These are phyloP conservation scores for Cryptococcus neoformans DNA, from an alignment of 1,284 basidiomycete genomes.

Conservation along the genomic window DNA sequence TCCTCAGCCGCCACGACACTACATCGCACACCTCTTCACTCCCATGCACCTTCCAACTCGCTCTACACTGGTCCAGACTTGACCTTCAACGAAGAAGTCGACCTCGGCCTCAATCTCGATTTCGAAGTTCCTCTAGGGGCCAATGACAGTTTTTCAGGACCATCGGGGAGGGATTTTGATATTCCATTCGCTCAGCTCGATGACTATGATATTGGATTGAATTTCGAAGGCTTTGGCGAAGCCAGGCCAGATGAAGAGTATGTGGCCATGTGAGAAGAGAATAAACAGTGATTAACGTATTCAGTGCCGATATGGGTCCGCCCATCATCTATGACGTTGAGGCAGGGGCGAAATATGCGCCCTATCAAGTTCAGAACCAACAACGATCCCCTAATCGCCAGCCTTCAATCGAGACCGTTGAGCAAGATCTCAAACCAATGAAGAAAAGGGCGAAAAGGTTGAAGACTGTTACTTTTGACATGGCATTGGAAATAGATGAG, in stretches of 20 bases:
- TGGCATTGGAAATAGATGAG: constrained; percentile 4
- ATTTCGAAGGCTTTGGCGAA: background rate
- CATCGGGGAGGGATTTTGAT: constrained; percentile 14
- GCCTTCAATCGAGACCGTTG: background rate
- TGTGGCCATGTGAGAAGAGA: too few species aligned
- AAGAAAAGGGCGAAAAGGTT: constrained; percentile 14
- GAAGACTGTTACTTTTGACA: constrained; percentile 16
- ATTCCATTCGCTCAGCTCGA: constrained; percentile 2
- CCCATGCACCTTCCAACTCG: constrained; percentile 10
- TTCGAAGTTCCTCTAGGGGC: constrained; percentile 4
- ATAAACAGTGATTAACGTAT: too few species aligned
- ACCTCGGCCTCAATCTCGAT: constrained; percentile 15
- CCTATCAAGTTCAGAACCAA: too few species aligned
- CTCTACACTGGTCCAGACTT: constrained; percentile 9
- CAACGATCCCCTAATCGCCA: background rate
- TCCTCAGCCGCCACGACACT: constrained; percentile 1
- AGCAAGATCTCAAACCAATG: constrained; percentile 8
- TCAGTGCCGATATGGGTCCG: too few species aligned
- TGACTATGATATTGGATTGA: constrained; percentile 4
- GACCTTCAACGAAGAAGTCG: constrained; percentile 11
- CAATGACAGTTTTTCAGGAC: constrained; percentile 17
- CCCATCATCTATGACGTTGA: too few species aligned
- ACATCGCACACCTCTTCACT: constrained; percentile 3
- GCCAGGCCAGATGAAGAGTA: background rate
- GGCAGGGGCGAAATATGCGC: too few species aligned